A percentile compares a stretch with the other conserved stretches of the same genome.
Evolutionary conservation across 768 basidiomycete species (phyloP).

Genomic region (Panaeolus papilionaceus): DNA sequence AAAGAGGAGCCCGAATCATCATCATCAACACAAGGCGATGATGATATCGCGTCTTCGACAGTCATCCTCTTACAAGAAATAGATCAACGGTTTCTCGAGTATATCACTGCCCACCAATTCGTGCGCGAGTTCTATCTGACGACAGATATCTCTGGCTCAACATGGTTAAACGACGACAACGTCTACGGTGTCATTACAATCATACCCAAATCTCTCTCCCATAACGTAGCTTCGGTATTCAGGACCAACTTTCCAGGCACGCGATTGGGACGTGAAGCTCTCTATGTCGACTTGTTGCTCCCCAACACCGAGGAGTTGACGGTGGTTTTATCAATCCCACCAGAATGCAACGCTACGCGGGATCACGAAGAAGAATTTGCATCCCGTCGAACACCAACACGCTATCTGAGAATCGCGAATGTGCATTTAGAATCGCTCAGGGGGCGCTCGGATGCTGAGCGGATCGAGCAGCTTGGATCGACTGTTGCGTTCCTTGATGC

Average conservation of each 20-base stretch:
- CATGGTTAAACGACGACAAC: conserved; percentile 19
- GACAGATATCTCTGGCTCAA: conserved; percentile 18
- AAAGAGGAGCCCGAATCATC: neutral
- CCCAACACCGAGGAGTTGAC: conserved; percentile 6
- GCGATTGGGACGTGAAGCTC: conserved; percentile 24
- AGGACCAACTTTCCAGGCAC: conserved; percentile 20
- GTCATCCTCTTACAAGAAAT: conserved; percentile 27
- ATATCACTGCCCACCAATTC: conserved; percentile 20
- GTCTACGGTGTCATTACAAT: conserved; percentile 24
- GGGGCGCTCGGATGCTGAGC: conserved; percentile 18
- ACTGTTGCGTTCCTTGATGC: conserved; percentile 16
- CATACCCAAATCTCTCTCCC: conserved; percentile 10
- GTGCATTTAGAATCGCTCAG: conserved; percentile 27
- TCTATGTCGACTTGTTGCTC: conserved; percentile 20
- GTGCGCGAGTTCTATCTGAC: conserved; percentile 20
- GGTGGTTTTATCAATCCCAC: neutral
- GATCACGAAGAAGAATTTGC: neutral
- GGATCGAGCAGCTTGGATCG: conserved; percentile 21
- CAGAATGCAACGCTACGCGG: neutral
- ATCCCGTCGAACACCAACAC: neutral
- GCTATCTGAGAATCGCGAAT: conserved; percentile 19
- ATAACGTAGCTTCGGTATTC: conserved; percentile 17
- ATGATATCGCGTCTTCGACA: neutral
- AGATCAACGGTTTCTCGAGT: conserved; percentile 8
- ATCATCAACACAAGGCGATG: neutral